Conservation (phyloP, 371 early-diverging fungal species). For the Mucor racemosus region DNA sequence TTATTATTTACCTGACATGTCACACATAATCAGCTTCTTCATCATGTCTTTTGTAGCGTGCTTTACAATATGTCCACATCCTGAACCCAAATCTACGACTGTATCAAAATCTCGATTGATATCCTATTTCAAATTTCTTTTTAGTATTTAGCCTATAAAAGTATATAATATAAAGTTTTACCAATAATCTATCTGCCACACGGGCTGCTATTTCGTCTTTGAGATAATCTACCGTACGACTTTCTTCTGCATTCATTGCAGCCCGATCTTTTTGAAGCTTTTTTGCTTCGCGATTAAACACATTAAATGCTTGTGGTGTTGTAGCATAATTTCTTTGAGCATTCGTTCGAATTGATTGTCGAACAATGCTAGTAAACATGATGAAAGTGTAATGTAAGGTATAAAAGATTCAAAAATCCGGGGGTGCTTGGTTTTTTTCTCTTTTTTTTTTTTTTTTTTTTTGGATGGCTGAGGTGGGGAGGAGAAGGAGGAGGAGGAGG, state of each 20-base stretch:
- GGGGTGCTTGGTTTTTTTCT: neutral
- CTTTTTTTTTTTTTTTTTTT: neutral
- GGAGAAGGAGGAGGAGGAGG: too few relatives aligned
- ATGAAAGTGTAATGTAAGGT: neutral
- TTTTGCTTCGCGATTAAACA: constrained; percentile 82
- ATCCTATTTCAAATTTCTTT: constrained; percentile 28
- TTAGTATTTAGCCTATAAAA: neutral
- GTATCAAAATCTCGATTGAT: constrained; percentile 85
- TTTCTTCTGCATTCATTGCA: constrained; percentile 59
- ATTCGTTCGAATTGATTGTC: neutral
- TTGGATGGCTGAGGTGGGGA: too few relatives aligned
- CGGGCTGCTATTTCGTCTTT: constrained; percentile 90
- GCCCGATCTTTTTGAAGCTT: constrained; percentile 81
- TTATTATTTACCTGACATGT: constrained; percentile 68
- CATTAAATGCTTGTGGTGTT: constrained; percentile 51
- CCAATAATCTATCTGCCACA: constrained; percentile 87
- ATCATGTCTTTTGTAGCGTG: constrained; percentile 78
- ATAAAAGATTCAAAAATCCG: neutral
- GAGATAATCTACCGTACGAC: constrained; percentile 88
- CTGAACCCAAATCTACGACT: constrained; percentile 90
- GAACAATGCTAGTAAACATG: neutral
- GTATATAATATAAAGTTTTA: constrained; percentile 25
- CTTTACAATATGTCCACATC: constrained; percentile 88
- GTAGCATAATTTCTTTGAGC: constrained; percentile 4
- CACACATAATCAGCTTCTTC: constrained; percentile 86